Evolutionary conservation across 495 filamentous ascomycete species (phyloP).

Genomic region (Endocarpon pusillum): DNA sequence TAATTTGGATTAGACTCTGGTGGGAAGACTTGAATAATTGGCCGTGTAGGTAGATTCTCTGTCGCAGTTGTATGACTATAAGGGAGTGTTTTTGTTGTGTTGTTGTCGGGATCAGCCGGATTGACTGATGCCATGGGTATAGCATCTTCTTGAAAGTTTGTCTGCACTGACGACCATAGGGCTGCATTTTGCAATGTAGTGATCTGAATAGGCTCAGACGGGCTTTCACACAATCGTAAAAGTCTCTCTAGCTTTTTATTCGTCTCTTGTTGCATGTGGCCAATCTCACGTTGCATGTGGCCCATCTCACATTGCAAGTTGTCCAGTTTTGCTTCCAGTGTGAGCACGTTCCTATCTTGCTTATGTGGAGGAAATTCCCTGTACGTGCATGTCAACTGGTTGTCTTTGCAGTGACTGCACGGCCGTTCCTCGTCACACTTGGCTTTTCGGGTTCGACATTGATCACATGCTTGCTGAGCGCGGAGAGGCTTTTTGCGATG

Average conservation of each 20-base stretch:
- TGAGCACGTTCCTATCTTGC: slow-evolving; percentile 16
- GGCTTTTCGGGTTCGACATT: slow-evolving; percentile 43
- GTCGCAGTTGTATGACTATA: slow-evolving; percentile 69
- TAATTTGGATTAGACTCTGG: too few relatives aligned
- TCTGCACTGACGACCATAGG: slow-evolving; percentile 1
- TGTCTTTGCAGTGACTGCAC: slow-evolving; percentile 43
- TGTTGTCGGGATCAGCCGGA: slow-evolving; percentile 12
- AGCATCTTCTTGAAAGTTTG: neutral
- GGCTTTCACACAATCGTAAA: slow-evolving; percentile 14
- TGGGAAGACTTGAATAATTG: slow-evolving; percentile 41
- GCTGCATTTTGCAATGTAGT: neutral
- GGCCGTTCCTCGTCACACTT: slow-evolving; percentile 47
- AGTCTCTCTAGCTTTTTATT: slow-evolving; percentile 21
- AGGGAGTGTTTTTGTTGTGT: slow-evolving; percentile 46
- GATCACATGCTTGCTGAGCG: slow-evolving; percentile 36
- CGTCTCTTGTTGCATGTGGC: too few relatives aligned
- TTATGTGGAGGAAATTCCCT: slow-evolving; percentile 44
- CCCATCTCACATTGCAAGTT: neutral
- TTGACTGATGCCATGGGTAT: slow-evolving; percentile 8
- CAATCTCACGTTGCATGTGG: slow-evolving; percentile 26
- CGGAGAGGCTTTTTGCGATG: neutral
- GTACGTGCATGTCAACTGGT: slow-evolving; percentile 35
- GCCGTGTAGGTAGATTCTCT: slow-evolving; percentile 58
- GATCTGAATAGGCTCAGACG: neutral
- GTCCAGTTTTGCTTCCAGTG: slow-evolving; percentile 3